Conservation (phyloP, 768 basidiomycete species). For the Brasilioporus rufonigricans region DNA sequence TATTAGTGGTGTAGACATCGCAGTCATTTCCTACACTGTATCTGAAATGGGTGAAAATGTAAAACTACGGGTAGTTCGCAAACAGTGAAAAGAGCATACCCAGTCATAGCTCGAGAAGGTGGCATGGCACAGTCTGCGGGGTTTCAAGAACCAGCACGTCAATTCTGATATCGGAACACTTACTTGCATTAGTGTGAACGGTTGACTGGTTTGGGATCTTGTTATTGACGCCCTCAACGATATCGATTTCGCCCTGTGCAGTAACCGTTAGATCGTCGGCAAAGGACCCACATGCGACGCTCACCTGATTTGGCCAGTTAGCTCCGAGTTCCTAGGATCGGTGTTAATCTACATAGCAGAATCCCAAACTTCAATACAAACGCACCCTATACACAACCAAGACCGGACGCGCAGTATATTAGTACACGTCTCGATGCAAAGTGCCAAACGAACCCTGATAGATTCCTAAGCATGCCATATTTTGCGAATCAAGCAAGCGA, state of each 20-base stretch:
- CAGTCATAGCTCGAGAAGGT: constrained; percentile 27
- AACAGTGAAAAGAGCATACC: constrained; percentile 20
- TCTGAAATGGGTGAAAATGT: constrained; percentile 9
- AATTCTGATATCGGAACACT: not conserved
- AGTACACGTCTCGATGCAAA: not conserved
- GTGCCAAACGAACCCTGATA: constrained; percentile 25
- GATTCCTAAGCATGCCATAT: not conserved
- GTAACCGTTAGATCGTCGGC: not conserved
- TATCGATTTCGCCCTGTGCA: constrained; percentile 31
- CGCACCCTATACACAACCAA: constrained; percentile 23
- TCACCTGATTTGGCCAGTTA: constrained; percentile 26
- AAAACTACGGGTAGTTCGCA: not conserved
- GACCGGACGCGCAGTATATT: not conserved
- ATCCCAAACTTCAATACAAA: not conserved
- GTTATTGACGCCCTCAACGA: constrained; percentile 34
- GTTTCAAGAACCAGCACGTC: not conserved
- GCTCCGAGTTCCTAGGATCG: constrained; percentile 24
- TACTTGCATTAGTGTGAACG: constrained; percentile 28
- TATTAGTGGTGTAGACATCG: constrained; percentile 19
- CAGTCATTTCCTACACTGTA: constrained; percentile 22
- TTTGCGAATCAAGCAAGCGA: not conserved
- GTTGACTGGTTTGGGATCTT: constrained; percentile 28
- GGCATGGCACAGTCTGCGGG: constrained; percentile 32
- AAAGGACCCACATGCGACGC: not conserved
- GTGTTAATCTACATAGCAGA: not conserved